Conservation (phyloP, 192 early-diverging fungal genomes). For the Spizellomyces sp. region DNA sequence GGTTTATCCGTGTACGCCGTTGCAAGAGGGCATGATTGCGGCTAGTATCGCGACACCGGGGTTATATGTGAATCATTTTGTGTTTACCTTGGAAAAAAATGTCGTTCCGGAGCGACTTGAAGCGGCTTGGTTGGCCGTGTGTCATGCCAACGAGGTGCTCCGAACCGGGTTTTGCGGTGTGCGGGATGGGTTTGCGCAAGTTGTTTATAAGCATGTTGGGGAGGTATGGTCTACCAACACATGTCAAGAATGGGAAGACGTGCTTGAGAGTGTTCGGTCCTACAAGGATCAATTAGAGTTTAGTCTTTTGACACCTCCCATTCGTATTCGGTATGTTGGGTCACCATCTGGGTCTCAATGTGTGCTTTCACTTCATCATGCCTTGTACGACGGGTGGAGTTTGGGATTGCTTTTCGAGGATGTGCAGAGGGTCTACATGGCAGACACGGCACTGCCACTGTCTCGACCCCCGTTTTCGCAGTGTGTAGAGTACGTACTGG, state of each 20-base stretch:
- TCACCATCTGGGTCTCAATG: neutral
- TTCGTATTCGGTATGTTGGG: conserved; percentile 2
- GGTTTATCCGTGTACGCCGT: conserved; percentile 26
- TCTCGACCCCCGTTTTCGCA: conserved; percentile 1
- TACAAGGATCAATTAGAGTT: conserved; percentile 1
- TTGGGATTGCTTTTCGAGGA: conserved; percentile 29
- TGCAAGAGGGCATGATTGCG: conserved; percentile 38
- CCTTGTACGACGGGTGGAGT: conserved; percentile 36
- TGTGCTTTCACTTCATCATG: conserved; percentile 32
- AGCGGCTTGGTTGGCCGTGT: conserved; percentile 19
- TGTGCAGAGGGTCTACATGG: conserved; percentile 4
- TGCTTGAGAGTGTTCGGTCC: neutral
- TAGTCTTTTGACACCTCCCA: conserved; percentile 1
- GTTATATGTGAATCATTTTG: conserved; percentile 15
- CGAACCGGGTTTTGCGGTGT: conserved; percentile 19
- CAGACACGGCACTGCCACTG: neutral
- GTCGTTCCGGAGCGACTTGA: conserved; percentile 15
- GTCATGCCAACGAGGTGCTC: conserved; percentile 14
- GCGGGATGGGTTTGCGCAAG: conserved; percentile 2
- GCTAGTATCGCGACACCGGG: neutral
- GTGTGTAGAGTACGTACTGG: neutral
- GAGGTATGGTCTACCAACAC: neutral
- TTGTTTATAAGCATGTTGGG: conserved; percentile 6
- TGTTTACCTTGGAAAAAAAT: neutral
- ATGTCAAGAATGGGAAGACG: no score